Evolutionary conservation across 164 flowering plant genomes (phyloP), one percentile per base, ranked within the genome.

Genomic region (Chloranthus sessilifolius): DNA sequence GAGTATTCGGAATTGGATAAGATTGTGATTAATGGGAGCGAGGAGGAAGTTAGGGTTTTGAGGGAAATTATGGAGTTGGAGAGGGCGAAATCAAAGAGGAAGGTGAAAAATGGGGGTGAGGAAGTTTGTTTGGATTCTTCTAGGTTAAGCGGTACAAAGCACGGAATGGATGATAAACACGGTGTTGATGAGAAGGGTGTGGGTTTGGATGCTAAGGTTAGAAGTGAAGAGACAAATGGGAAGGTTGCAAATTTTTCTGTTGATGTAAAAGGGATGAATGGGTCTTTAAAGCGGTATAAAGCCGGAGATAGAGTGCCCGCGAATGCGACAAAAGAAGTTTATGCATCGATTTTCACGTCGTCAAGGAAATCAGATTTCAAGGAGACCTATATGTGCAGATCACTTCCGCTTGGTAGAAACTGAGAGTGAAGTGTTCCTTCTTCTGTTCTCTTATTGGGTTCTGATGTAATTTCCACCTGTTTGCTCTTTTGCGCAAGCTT

Each of bases 371-470:
- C 75, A 0, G 68, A 76, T 22, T 80, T 88, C 42, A 88, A 78
- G 59, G 98, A 92, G 60, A 92, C 96, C 2, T 92, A 63, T 60
- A n/a, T 43, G 25, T 92, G 98, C 68, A 80, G 95, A 50, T 88
- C 98, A 11, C 85, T 92, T 47, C 98, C 96, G 0, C 85, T 92
- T 36, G 96, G 98, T 22, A 72, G 98, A 50, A 92, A 92, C 60
- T 92, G 69, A 79, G 22, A 16, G 14, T 25, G 36, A 23, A 42
- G 47, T 15, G 11, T 14, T 44, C 31, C 12, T 12, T 42, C 25
- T 22, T 2, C 25, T 26, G 48, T 25, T n/a, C n/a, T n/a, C n/a
- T n/a, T n/a, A n/a, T n/a, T n/a, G n/a, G n/a, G n/a, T n/a, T n/a
- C n/a, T n/a, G n/a, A n/a, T n/a, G n/a, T n/a, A n/a, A n/a, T n/a